phyloP scores from a whole-genome alignment of 2,329 filamentous ascomycete species.

The Cordyceps javanica region DNA sequence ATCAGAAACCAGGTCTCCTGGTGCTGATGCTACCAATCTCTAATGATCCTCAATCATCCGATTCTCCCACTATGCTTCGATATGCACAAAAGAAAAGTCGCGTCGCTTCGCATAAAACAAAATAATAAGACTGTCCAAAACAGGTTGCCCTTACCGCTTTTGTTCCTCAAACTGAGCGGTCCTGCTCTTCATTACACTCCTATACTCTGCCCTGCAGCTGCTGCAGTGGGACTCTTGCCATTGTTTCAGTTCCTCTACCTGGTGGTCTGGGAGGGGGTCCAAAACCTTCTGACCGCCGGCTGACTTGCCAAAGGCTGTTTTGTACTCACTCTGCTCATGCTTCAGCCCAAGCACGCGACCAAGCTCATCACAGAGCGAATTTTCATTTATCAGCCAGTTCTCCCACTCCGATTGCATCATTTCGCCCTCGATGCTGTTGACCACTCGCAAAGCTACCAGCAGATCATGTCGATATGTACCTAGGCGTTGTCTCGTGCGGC shows the following conservation, averaged over 20 bases:
- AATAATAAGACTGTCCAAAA: not conserved
- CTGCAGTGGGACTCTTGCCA: conserved; percentile 8
- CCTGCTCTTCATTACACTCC: not conserved
- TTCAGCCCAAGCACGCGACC: conserved; percentile 36
- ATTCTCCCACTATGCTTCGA: not conserved
- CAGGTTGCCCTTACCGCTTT: not conserved
- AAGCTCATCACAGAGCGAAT: conserved; percentile 63
- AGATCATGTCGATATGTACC: conserved; percentile 84
- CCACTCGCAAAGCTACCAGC: conserved; percentile 79
- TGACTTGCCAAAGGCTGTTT: conserved; percentile 15
- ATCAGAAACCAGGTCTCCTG: too few species aligned
- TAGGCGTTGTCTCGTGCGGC: conserved; percentile 74
- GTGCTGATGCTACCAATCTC: not conserved
- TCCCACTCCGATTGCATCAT: conserved; percentile 87
- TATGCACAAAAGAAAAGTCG: not conserved
- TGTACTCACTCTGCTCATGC: conserved; percentile 18
- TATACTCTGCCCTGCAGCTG: conserved; percentile 7
- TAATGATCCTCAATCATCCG: not conserved
- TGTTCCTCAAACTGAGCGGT: not conserved
- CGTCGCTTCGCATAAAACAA: not conserved
- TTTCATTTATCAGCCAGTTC: conserved; percentile 81
- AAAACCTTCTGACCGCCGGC: conserved; percentile 26
- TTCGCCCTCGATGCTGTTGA: conserved; percentile 84
- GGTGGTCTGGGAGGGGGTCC: conserved; percentile 16
- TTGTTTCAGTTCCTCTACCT: conserved; percentile 6